phyloP scores from a whole-genome alignment of 2,329 filamentous ascomycete species.

The Ramichloridium luteum region DNA sequence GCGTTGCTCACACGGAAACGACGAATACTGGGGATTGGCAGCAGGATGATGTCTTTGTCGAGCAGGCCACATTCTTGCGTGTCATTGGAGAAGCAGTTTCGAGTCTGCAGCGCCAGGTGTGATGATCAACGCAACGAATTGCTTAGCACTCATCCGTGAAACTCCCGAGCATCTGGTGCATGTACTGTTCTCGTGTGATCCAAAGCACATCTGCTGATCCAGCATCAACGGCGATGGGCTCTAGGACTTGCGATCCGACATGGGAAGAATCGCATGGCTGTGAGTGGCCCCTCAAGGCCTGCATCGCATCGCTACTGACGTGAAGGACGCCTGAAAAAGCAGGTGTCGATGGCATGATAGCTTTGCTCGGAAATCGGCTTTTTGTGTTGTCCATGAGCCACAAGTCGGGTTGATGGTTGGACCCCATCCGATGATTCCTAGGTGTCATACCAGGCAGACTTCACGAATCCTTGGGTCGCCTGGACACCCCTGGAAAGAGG shows the following conservation, averaged over 20 bases:
- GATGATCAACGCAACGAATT: too few relatives aligned
- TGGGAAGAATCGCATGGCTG: conserved; percentile 21
- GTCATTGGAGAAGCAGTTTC: too few relatives aligned
- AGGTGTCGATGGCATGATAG: conserved; percentile 19
- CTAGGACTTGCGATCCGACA: too few relatives aligned
- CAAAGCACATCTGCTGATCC: too few relatives aligned
- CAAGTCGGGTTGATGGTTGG: conserved; percentile 5
- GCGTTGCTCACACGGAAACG: neutral
- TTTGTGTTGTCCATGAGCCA: conserved; percentile 17
- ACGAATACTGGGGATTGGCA: neutral
- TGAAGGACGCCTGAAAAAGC: conserved; percentile 16
- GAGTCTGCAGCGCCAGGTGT: too few relatives aligned
- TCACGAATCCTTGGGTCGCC: too few relatives aligned
- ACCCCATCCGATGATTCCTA: neutral
- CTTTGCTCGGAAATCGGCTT: conserved; percentile 15
- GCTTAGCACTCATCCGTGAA: too few relatives aligned
- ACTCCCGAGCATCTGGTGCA: too few relatives aligned
- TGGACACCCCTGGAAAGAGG: too few relatives aligned
- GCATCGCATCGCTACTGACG: conserved; percentile 18
- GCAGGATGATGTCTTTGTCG: conserved; percentile 1
- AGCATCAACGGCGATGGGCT: too few relatives aligned
- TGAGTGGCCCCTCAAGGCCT: conserved; percentile 19
- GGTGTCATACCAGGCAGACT: too few relatives aligned
- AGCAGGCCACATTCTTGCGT: neutral
- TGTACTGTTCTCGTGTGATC: too few relatives aligned